Evolutionary conservation across 23 red algal genomes (phyloP), one percentile per base, ranked within the genome.

Genomic region (Gracilariopsis chorda): DNA sequence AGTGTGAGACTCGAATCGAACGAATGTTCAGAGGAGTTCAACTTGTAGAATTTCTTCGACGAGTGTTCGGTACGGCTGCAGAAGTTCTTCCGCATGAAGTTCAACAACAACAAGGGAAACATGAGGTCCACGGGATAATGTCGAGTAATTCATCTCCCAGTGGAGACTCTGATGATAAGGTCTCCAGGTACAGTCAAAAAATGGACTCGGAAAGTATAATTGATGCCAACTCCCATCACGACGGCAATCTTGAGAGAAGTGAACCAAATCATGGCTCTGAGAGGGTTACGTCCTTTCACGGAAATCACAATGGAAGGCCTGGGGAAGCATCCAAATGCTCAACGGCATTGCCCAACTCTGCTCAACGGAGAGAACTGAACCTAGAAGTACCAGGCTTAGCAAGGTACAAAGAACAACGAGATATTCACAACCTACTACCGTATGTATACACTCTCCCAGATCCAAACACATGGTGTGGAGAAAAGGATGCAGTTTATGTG

Each of bases 391-490:
- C 75, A 0, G 76, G 76, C 17, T 23, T 42, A 9, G 1, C 48
- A 24, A 89, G 78, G 24, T 91, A 82, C 46, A 23, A 19, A 14
- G 88, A 91, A 48, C 24, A 59, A 47, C 42, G 14, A 24, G 74
- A 70, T 8, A 48, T 49, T n/a, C 23, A 80, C 8, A 91, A 91
- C 45, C 39, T 82, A 42, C 53, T 91, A 19, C 88, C 88, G 28
- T 91, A 91, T 40, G 88, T 91, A 17, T 82, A 70, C 17, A 91
- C 88, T 3, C 30, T 82, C 40, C 88, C 88, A 62, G 88, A 91
- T 41, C 88, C 75, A 48, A 70, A 82, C 52, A 91, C 88, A 23
- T 70, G 44, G 29, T 80, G 74, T 58, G 74, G 74, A 2, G 75
- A 65, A 56, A 70, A 36, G 32, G 88, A 91, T 51, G 88, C 51